phyloP scores from a whole-genome alignment of 176 grass and related monocot genomes.

The Melocanna baccifera region DNA sequence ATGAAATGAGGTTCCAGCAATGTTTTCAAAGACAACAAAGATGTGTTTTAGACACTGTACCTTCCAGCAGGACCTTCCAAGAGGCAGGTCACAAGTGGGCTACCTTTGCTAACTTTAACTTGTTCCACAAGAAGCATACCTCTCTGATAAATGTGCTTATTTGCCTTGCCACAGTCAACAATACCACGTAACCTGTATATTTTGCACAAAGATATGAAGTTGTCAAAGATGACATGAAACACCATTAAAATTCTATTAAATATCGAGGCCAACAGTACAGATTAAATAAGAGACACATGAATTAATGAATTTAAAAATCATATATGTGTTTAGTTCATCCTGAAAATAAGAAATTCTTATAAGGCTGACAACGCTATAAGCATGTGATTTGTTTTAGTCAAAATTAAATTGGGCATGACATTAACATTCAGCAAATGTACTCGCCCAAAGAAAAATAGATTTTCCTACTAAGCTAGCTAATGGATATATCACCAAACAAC shows the following conservation, averaged over 20 bases:
- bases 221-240: background rate
- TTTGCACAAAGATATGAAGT: background rate
- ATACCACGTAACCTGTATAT: conserved; percentile 73
- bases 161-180: conserved; percentile 78
- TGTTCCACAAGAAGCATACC: conserved; percentile 92
- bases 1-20: conserved; percentile 17
- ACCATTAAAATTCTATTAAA: conserved; percentile 2
- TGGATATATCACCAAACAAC: background rate
- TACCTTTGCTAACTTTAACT: conserved; percentile 89
- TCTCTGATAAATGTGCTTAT: conserved; percentile 70
- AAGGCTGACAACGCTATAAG: background rate
- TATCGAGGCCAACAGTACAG: background rate
- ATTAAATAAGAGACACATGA: background rate
- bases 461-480: conserved; percentile 8
- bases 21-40: background rate
- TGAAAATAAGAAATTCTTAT: conserved; percentile 6
- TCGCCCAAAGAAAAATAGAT: background rate
- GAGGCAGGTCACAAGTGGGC: conserved; percentile 94
- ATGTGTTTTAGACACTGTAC: conserved; percentile 26
- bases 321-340: background rate
- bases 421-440: conserved; percentile 1
- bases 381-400: background rate
- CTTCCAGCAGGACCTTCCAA: conserved; percentile 89
- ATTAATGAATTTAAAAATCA: conserved; percentile 6
- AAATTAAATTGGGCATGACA: background rate